Evolutionary conservation across 768 basidiomycete genomes (phyloP), one percentile per base, ranked within the genome.

Genomic region (Pisolithus orientalis): DNA sequence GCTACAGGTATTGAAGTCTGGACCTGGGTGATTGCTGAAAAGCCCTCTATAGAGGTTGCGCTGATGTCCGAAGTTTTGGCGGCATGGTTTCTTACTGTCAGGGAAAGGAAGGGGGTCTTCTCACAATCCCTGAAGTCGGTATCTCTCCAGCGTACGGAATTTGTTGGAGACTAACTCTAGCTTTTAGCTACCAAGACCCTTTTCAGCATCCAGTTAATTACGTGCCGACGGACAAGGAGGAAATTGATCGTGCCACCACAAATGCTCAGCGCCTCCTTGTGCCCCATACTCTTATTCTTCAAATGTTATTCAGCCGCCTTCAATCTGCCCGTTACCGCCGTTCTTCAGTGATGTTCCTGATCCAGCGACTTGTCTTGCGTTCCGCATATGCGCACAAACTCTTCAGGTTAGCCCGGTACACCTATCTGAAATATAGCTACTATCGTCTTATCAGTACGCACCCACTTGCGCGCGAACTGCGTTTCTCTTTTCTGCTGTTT

Each of bases 21-120:
- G 96, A 92, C 88, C 3, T 97, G 94, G 94, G 78, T 96, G 0
- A 87, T 96, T 49, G 83, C 89, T 13, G 89, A 95, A 64, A 82
- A 90, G 53, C 84, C 90, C 0, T 79, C 80, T 44, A 74, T 87
- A 10, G 94, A 97, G 67, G 80, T 94, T 45, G 82, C 84, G 2
- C 68, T 97, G 17, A 87, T 97, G 77, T 74, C 82, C 5, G 94
- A 97, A 61, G 80, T 98, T 47, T 72, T 90, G 44, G 80, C 89
- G 2, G 88, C 89, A 3, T 99, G 96, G 96, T 77, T 85, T 45
- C 78, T 80, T 50, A 89, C 89, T 5, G 87, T 97, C 54, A 80
- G 79, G 56, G 75, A 80, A 37, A 77, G 83, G 53, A 85, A 80
- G 57, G 96, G 96, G 0, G 74, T 97, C 27, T 98, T 98, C 68